Evolutionary conservation across 306 rosid genomes (phyloP).

Genomic region (Gleditsia sinensis): DNA sequence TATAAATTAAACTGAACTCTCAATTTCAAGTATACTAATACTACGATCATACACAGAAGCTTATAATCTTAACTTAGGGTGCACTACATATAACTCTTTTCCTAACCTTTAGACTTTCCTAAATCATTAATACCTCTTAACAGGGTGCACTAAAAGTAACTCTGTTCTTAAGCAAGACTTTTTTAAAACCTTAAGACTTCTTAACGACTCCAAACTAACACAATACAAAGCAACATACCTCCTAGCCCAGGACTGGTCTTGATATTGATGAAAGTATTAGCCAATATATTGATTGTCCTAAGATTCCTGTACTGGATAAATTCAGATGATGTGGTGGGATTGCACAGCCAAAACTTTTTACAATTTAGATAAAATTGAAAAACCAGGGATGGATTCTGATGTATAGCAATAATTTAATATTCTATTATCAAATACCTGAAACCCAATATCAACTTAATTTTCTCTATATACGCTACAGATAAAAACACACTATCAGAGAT

Average conservation of each 20-base stretch:
- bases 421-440: slow-evolving; percentile 1
- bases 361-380: not conserved
- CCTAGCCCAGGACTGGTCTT: not conserved
- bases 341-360: not conserved
- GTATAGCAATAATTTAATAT: not conserved
- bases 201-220: not conserved
- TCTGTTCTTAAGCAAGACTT: too few relatives aligned
- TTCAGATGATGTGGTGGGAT: not conserved
- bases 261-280: not conserved
- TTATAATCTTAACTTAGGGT: too few relatives aligned
- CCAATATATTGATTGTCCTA: not conserved
- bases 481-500: slow-evolving; percentile 21
- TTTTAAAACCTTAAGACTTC: too few relatives aligned
- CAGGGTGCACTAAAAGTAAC: too few relatives aligned
- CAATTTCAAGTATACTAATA: too few relatives aligned
- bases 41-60: too few relatives aligned
- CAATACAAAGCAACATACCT: not conserved
- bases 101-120: too few relatives aligned
- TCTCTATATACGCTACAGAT: slow-evolving; percentile 6
- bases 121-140: too few relatives aligned
- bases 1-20: too few relatives aligned
- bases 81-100: too few relatives aligned
- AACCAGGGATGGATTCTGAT: not conserved
- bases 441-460: not conserved
- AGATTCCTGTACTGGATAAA: not conserved